A percentile compares a stretch with the other conserved stretches of the same genome.
phyloP scores from a whole-genome alignment of 169 alveolate genomes.

The Theileria orientalis region DNA sequence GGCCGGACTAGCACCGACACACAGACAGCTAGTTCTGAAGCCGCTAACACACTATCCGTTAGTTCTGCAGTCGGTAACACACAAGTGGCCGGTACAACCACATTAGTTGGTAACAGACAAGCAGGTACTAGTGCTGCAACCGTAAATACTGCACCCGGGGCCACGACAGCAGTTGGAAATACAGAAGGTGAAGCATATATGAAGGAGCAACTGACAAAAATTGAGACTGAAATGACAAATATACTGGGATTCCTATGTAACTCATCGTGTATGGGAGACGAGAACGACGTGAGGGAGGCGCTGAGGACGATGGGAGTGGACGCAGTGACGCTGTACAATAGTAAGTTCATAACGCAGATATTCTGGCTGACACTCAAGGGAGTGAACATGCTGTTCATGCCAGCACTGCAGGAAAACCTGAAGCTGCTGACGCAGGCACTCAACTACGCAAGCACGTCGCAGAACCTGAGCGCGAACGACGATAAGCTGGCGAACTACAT shows the following conservation, averaged over 20 bases:
- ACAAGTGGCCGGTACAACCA: too few species aligned
- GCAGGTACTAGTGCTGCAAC: too few species aligned
- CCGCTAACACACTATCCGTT: too few species aligned
- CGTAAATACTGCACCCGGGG: too few species aligned
- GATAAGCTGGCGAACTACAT: conserved; percentile 52
- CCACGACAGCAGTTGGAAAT: conserved; percentile 25
- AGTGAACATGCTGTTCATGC: conserved; percentile 76
- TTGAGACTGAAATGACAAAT: conserved; percentile 18
- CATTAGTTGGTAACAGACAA: too few species aligned
- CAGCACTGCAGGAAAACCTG: conserved; percentile 70
- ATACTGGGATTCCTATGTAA: conserved; percentile 41
- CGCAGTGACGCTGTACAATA: conserved; percentile 53
- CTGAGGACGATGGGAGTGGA: conserved; percentile 29
- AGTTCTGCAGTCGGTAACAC: too few species aligned
- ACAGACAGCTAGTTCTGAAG: too few species aligned
- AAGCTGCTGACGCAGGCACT: conserved; percentile 56
- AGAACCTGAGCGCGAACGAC: conserved; percentile 44
- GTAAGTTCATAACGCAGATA: conserved; percentile 80
- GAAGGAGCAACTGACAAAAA: conserved; percentile 37
- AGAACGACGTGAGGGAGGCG: conserved; percentile 42
- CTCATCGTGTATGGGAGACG: conserved; percentile 64
- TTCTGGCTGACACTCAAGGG: conserved; percentile 83
- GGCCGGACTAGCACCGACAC: too few species aligned
- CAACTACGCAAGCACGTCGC: conserved; percentile 22
- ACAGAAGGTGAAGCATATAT: conserved; percentile 14